Base-by-base conservation (phyloP, 2,329 filamentous ascomycete genomes). In the Hypoxylon sp. region DNA sequence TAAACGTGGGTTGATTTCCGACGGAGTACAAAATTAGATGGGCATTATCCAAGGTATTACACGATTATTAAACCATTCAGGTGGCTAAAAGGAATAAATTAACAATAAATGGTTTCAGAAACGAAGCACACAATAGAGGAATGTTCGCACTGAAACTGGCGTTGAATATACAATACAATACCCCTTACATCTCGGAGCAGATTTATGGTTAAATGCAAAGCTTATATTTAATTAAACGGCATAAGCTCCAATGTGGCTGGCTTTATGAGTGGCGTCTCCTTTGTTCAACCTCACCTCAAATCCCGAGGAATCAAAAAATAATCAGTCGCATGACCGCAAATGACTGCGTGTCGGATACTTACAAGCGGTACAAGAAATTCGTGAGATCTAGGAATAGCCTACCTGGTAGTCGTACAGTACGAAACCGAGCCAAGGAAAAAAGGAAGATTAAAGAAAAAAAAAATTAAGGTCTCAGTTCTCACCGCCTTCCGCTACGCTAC, bases 311-410 rank as follows among this genome's bases (percentile, higher is more conserved):
- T 50, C 22, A 37, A 47, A 59, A 47, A 37, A 52, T 51, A 52
- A 59, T 46, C 51, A 64, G 56, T 64, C 65, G 56, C 39, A 63
- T 68, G 61, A 68, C 61, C 47, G 29, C 60, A 57, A 61, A 62
- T 63, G 62, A 68, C 66, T 39, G 57, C 57, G 31, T 48, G 37
- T 56, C 51, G 51, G 48, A 53, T 46, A 53, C 52, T 56, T 54
- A 39, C 53, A 50, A 42, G 39, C 42, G 37, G 56, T 57, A 50
- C 44, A 48, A 52, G 35, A 47, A 42, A 59, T 39, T 35, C 58
- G 50, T 59, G 44, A 60, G 44, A 68, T 68, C 46, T 42, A 62
- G 50, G 63, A 63, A 62, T 65, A 65, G 42, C 52, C 55, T 58
- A 53, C 62, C 58, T 48, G 44, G 51, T 35, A 46, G 33, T 59